Conservation (phyloP, 1,284 basidiomycete genomes). For the Hemileia vastatrix region DNA sequence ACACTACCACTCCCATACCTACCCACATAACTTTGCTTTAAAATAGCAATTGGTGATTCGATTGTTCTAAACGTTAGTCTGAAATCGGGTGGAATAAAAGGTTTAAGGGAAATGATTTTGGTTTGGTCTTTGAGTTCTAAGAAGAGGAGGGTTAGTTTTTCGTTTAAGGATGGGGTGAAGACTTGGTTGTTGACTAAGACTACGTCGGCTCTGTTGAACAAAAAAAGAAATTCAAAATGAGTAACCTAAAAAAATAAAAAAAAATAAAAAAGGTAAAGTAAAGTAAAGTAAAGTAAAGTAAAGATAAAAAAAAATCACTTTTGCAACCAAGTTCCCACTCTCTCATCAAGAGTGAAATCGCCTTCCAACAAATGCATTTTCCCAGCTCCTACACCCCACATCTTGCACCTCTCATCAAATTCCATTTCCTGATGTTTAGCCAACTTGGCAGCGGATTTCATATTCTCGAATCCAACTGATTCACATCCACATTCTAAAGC, state of each 20-base stretch:
- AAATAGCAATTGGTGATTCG: slow-evolving; percentile 10
- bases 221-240: background rate
- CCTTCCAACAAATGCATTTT: slow-evolving; percentile 48
- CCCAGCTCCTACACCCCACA: slow-evolving; percentile 49
- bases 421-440: slow-evolving; percentile 49
- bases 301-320: background rate
- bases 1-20: background rate
- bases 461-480: slow-evolving; percentile 51
- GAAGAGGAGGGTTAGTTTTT: slow-evolving; percentile 50
- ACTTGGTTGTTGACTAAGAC: slow-evolving; percentile 54
- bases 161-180: slow-evolving; percentile 50
- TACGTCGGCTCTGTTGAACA: slow-evolving; percentile 49
- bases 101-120: slow-evolving; percentile 50
- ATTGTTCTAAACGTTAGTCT: slow-evolving; percentile 43
- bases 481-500: slow-evolving; percentile 50
- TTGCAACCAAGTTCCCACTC: slow-evolving; percentile 33
- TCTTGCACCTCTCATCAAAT: slow-evolving; percentile 47
- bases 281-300: too few relatives aligned
- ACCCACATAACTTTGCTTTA: background rate
- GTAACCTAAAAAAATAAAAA: background rate
- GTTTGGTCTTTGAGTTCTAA: slow-evolving; percentile 52
- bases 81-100: slow-evolving; percentile 50
- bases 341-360: slow-evolving; percentile 48
- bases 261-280: background rate
- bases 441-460: slow-evolving; percentile 48